phyloP scores from a whole-genome alignment of 192 early-diverging fungal genomes.

The Mortierella hygrophila region DNA sequence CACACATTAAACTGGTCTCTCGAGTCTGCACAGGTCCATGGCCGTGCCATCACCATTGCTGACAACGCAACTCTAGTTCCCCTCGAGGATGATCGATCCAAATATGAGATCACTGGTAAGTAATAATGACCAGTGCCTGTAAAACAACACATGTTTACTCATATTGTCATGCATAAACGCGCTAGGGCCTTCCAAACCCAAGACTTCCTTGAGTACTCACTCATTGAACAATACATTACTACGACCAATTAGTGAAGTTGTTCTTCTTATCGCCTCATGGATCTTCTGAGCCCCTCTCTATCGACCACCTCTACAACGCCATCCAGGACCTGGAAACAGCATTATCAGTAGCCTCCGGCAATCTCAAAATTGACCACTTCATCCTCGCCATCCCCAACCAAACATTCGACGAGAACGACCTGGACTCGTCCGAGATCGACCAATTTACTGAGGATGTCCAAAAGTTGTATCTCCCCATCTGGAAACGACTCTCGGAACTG shows the following conservation, averaged over 20 bases:
- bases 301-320: conserved; percentile 21
- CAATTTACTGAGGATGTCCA: conserved; percentile 15
- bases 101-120: conserved; percentile 55
- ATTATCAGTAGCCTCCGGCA: not conserved
- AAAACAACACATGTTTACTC: not conserved
- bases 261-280: conserved; percentile 30
- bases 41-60: conserved; percentile 45
- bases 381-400: conserved; percentile 34
- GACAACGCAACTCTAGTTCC: conserved; percentile 43
- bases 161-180: not conserved
- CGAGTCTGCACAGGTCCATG: conserved; percentile 27
- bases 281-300: conserved; percentile 17
- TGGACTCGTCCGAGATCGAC: conserved; percentile 44
- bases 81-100: conserved; percentile 59
- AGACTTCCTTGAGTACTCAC: not conserved
- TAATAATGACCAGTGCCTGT: not conserved
- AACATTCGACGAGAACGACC: conserved; percentile 35
- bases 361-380: conserved; percentile 21
- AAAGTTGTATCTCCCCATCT: conserved; percentile 22
- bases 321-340: conserved; percentile 12
- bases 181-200: not conserved
- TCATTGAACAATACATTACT: not conserved
- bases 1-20: conserved; percentile 58
- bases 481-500: conserved; percentile 39
- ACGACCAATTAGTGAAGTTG: conserved; percentile 26